Percentiles rank a stretch among this genome's conserved stretches.
phyloP scores from a whole-genome alignment of 495 filamentous ascomycete genomes.

The Entonaema liquescens region DNA sequence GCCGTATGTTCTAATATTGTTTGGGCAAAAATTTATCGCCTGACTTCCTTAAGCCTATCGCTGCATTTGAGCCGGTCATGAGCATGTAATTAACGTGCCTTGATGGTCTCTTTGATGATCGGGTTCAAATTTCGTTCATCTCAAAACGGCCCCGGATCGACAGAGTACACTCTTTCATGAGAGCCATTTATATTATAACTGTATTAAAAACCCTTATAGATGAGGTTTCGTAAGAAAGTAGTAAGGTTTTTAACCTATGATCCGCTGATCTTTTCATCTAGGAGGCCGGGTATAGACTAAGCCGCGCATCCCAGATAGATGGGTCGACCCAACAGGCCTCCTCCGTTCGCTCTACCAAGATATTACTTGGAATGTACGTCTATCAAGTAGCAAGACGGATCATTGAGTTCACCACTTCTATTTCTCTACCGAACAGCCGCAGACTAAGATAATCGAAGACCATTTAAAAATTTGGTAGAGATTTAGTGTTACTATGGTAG shows the following conservation, averaged over 20 bases:
- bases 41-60: slow-evolving; percentile 15
- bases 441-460: not conserved
- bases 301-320: not conserved
- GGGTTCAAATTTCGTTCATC: not conserved
- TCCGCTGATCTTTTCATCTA: not conserved
- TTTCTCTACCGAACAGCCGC: not conserved
- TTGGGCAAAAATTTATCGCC: slow-evolving; percentile 27
- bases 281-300: not conserved
- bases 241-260: not conserved
- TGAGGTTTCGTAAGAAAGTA: not conserved
- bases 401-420: not conserved
- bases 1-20: slow-evolving; percentile 24
- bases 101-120: not conserved
- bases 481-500: not conserved
- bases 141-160: slow-evolving; percentile 14
- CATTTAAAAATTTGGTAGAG: not conserved
- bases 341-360: not conserved
- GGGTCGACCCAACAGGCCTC: not conserved
- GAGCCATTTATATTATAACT: not conserved
- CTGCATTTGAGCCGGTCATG: not conserved
- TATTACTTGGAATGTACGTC: not conserved
- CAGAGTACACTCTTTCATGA: not conserved
- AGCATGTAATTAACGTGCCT: not conserved
- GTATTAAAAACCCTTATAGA: not conserved
- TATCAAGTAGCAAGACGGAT: not conserved